Percentiles rank a stretch among this genome's conserved stretches.
These are phyloP conservation scores for Debaryomyces singareniensis DNA, from an alignment of 1,139 yeast species.

Conservation along the genomic window DNA sequence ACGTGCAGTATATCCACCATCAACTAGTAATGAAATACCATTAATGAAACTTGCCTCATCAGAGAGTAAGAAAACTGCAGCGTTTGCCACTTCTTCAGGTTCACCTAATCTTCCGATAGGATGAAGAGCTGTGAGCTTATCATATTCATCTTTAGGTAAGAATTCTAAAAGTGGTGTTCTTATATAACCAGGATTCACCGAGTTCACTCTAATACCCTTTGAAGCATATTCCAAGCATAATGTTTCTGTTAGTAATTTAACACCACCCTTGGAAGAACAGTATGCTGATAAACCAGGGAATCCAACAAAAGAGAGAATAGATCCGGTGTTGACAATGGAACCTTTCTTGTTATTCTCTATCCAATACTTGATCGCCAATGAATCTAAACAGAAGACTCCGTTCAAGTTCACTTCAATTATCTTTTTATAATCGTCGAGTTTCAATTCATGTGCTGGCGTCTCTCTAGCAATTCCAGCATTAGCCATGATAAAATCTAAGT, in stretches of 20 bases:
- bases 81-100: conserved; percentile 37
- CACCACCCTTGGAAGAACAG: conserved; percentile 5
- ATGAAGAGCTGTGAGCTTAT: conserved; percentile 1
- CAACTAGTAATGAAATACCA: conserved; percentile 41
- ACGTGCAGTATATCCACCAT: conserved; percentile 27
- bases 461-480: conserved; percentile 39
- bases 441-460: conserved; percentile 20
- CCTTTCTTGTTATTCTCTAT: conserved; percentile 2
- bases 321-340: conserved; percentile 2
- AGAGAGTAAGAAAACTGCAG: conserved; percentile 40
- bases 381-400: conserved; percentile 24
- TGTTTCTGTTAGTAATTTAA: conserved; percentile 4
- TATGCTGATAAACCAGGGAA: conserved; percentile 1
- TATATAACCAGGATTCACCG: conserved; percentile 5
- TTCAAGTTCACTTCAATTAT: conserved; percentile 33
- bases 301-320: conserved; percentile 3
- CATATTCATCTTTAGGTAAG: conserved; percentile 2
- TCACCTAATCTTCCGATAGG: conserved; percentile 4
- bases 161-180: conserved; percentile 9
- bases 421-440: conserved; percentile 21
- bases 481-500: conserved; percentile 27
- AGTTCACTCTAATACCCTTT: conserved; percentile 4
- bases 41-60: conserved; percentile 36
- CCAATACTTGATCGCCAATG: conserved; percentile 2
- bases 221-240: conserved; percentile 3